Evolutionary conservation across 2,329 filamentous ascomycete genomes (phyloP), one percentile per base, ranked within the genome.

Genomic region (Fusarium solani-melongenae): DNA sequence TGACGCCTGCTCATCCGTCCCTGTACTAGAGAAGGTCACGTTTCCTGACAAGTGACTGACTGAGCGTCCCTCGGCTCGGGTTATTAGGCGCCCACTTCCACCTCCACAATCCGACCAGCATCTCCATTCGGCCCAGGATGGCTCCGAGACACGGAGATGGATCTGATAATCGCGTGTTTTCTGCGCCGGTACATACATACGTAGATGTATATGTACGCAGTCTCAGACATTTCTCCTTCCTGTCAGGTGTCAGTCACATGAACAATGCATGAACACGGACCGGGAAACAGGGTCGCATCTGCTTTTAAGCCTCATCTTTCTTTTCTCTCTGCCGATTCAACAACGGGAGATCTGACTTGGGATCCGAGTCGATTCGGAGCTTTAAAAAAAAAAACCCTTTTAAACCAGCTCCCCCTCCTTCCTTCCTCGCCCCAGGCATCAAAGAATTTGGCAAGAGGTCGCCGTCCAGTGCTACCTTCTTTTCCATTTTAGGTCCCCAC

Each of bases 331-430:
- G 36, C 49, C 41, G 64, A 22, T 31, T 29, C 41, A 49, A 24
- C 20, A n/a, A 60, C n/a, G 56, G 39, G 17, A 57, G 34, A 49
- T 34, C 31, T 53, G n/a, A 36, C 56, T 53, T 29, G 27, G 49
- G 56, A 34, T 62, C 56, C 67, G 67, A 64, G 68, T 56, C 34
- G 36, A 53, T 51, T 71, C 63, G 71, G 70, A 49, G 29, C 59
- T n/a, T n/a, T 58, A 62, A 59, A 49, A 49, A n/a, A 33, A 27
- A 49, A 17, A 11, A 24, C 8, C 44, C 15, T 49, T 27, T 49
- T 49, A 49, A 49, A 49, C 44, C 44, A 29, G 24, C 24, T 24
- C 22, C 44, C 39, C 11, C 5, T 33, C 53, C 33, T n/a, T 38
- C 29, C 38, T 29, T 53, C 27, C 15, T 38, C n/a, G 24, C 22